Conservation (phyloP, 2,329 filamentous ascomycete species). For the Alternaria sp. region DNA sequence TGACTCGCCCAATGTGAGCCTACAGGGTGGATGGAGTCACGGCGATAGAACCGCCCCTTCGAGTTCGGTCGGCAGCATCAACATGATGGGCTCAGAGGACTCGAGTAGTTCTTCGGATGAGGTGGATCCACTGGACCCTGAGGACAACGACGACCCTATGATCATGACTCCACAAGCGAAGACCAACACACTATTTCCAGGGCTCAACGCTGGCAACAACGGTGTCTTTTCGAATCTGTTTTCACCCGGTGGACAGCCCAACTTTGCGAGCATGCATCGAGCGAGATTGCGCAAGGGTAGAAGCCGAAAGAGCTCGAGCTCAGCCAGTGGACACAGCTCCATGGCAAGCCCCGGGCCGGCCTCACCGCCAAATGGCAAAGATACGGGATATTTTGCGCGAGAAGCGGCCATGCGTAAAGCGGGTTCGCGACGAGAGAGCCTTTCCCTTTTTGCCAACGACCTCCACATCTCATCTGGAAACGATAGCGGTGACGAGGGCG, state of each 20-base stretch:
- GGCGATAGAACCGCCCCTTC: constrained; percentile 60
- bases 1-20: constrained; percentile 71
- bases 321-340: constrained; percentile 74
- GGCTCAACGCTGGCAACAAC: constrained; percentile 54
- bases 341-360: constrained; percentile 75
- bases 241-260: constrained; percentile 74
- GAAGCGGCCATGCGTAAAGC: constrained; percentile 60
- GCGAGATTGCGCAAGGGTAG: constrained; percentile 66
- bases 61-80: constrained; percentile 82
- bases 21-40: constrained; percentile 72
- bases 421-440: constrained; percentile 79
- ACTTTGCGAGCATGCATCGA: constrained; percentile 80
- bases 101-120: constrained; percentile 74
- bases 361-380: constrained; percentile 74
- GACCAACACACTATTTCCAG: constrained; percentile 56
- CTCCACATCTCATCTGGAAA: constrained; percentile 81
- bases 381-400: constrained; percentile 64
- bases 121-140: constrained; percentile 58
- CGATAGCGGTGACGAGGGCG: constrained; percentile 77
- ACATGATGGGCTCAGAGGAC: constrained; percentile 80
- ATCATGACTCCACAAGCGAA: constrained; percentile 84
- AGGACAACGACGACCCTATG: constrained; percentile 72
- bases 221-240: constrained; percentile 71
- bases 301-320: constrained; percentile 73
- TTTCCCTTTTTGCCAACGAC: constrained; percentile 90